Base-by-base conservation (phyloP, 495 filamentous ascomycete species). In the Chaetomium fimeti region DNA sequence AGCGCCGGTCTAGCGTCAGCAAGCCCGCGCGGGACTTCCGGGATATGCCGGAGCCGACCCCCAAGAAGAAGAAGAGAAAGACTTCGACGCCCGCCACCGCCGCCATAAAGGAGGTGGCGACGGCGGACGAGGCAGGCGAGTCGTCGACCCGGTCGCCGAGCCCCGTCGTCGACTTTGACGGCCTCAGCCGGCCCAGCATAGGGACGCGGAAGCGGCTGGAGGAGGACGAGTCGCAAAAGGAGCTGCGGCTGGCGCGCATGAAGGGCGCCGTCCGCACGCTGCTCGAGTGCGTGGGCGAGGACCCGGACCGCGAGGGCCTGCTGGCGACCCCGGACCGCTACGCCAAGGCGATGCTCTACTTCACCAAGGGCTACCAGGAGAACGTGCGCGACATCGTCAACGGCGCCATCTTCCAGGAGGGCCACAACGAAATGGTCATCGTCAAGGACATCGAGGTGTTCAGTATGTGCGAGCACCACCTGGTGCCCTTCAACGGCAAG, bases 361-460 rank as follows among this genome's bases (percentile, higher is more conserved):
- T 98, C 78, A 98, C 94, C n/a, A 96, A 97, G 74, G 94, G 94
- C 29, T 98, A 98, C 70, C 91, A 97, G 77, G 89, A 98, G 82
- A 97, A 97, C 74, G 85, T 98, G 52, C 81, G 87, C 62, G 92
- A 95, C 70, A 88, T 98, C 64, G 90, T 98, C 62, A 97, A 97
- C 73, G 89, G 88, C 54, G 94, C 94, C 36, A 91, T 98, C 63
- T 98, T 98, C 78, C 89, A 96, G 68, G 94, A 98, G 74, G 90
- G 93, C 70, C 94, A 98, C 72, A 93, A 97, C 71, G 95, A 98
- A 78, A 81, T 97, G 73, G 93, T 98, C 22, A 96, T 98, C 65
- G 92, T 98, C 36, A 97, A 95, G 76, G 92, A 98, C 70, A 98
- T 98, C 67, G 93, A 98, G 71, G 86, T 98, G 6, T 97, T 93